Conservation (phyloP, 2,329 filamentous ascomycete genomes). For the Trichoderma aggressivum region DNA sequence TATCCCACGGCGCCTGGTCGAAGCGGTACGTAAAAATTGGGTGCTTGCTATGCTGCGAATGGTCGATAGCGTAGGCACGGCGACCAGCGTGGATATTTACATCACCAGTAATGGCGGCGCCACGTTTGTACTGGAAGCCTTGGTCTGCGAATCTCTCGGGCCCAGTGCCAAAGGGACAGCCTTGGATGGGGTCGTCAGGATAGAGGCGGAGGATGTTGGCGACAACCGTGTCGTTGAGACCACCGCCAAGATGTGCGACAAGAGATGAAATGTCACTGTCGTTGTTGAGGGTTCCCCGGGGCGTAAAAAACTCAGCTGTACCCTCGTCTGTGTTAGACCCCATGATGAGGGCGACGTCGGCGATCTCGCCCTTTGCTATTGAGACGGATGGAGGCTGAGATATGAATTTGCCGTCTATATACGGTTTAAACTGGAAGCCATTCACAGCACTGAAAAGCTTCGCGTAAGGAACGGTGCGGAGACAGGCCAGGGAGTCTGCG, state of each 20-base stretch:
- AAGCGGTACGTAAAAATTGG: conserved; percentile 1
- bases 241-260: background rate
- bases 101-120: conserved; percentile 4
- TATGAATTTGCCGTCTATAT: conserved; percentile 2
- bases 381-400: conserved; percentile 1
- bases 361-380: background rate
- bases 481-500: background rate
- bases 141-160: conserved; percentile 2
- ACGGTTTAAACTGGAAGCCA: conserved; percentile 8
- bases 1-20: conserved; percentile 1
- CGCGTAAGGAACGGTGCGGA: background rate
- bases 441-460: conserved; percentile 1
- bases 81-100: conserved; percentile 5
- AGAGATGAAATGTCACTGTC: conserved; percentile 8
- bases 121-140: conserved; percentile 8
- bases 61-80: background rate
- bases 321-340: conserved; percentile 9
- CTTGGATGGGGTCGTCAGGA: conserved; percentile 4
- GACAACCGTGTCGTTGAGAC: background rate
- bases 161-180: background rate
- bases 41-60: background rate
- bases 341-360: conserved; percentile 11
- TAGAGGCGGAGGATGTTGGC: conserved; percentile 12
- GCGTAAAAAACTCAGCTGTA: conserved; percentile 6
- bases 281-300: background rate